Evolutionary conservation across 1,284 basidiomycete species (phyloP).

Genomic region (Rhodotorula mucilaginosa): DNA sequence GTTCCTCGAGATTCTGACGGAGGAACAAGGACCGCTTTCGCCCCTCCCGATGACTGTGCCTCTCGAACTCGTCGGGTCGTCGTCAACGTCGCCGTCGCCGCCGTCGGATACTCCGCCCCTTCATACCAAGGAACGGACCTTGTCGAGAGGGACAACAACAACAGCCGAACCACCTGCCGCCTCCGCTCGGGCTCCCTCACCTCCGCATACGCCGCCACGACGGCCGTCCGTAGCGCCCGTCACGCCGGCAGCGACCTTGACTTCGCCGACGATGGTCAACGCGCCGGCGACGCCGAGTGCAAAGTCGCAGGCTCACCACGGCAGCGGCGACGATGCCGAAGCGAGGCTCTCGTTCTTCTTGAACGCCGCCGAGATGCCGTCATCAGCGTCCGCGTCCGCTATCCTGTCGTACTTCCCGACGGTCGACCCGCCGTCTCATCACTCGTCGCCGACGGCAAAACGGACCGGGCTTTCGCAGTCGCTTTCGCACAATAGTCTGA

Average conservation of each 20-base stretch:
- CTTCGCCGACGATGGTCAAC: neutral
- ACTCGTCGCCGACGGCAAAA: neutral
- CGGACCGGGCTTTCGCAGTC: neutral
- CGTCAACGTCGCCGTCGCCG: neutral
- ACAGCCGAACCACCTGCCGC: neutral
- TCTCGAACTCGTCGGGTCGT: neutral
- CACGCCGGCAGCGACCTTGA: neutral
- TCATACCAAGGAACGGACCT: neutral
- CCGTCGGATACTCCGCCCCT: neutral
- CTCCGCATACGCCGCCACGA: neutral
- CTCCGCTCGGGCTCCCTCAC: neutral
- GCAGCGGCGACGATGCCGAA: neutral
- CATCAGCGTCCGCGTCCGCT: neutral
- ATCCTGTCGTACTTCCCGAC: constrained; percentile 28
- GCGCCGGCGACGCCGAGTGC: neutral
- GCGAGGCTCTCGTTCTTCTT: constrained; percentile 24
- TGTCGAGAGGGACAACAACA: neutral
- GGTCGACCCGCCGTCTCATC: constrained; percentile 10
- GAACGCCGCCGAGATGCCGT: neutral
- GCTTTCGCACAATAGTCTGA: neutral
- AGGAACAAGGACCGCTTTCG: neutral
- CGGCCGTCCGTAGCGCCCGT: neutral
- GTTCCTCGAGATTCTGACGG: neutral
- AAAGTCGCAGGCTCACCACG: neutral
- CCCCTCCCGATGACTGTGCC: neutral